These are phyloP conservation scores for Suhomyces coccinellae DNA, from an alignment of 1,139 yeast genomes.

Conservation along the genomic window DNA sequence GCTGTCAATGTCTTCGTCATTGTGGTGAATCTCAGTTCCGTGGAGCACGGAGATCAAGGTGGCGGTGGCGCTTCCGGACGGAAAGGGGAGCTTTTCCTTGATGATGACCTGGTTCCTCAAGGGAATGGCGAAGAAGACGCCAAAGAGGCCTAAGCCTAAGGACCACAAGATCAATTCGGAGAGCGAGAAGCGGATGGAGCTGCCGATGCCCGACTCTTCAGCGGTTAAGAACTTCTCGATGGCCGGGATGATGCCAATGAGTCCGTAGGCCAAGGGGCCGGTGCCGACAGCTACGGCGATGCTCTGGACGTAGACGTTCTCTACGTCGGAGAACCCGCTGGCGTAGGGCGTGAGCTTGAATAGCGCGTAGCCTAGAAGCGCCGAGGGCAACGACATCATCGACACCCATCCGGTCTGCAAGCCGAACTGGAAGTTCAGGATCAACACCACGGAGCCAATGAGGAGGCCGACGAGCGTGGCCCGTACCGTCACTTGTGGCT, in stretches of 20 bases:
- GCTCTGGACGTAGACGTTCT: conserved; percentile 88
- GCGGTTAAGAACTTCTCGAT: conserved; percentile 80
- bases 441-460: conserved; percentile 78
- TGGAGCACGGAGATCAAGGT: conserved; percentile 86
- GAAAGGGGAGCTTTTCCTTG: conserved; percentile 83
- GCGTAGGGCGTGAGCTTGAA: conserved; percentile 58
- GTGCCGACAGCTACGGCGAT: conserved; percentile 97
- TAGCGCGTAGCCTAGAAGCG: conserved; percentile 79
- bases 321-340: conserved; percentile 75
- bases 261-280: conserved; percentile 92
- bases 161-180: conserved; percentile 76
- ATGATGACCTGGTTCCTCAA: conserved; percentile 82
- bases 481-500: conserved; percentile 68
- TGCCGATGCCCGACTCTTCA: conserved; percentile 70
- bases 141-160: conserved; percentile 83
- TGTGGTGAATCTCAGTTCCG: conserved; percentile 55
- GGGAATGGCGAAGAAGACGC: conserved; percentile 93
- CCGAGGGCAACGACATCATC: conserved; percentile 98
- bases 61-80: conserved; percentile 96
- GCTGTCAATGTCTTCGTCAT: conserved; percentile 4
- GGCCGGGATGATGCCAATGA: conserved; percentile 96
- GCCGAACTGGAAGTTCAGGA: conserved; percentile 94
- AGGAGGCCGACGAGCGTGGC: conserved; percentile 71
- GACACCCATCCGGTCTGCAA: conserved; percentile 98
- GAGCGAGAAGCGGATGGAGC: conserved; percentile 38